Evolutionary conservation across 2,329 filamentous ascomycete genomes (phyloP), one percentile per base, ranked within the genome.

Genomic region (Colletotrichum sp.): DNA sequence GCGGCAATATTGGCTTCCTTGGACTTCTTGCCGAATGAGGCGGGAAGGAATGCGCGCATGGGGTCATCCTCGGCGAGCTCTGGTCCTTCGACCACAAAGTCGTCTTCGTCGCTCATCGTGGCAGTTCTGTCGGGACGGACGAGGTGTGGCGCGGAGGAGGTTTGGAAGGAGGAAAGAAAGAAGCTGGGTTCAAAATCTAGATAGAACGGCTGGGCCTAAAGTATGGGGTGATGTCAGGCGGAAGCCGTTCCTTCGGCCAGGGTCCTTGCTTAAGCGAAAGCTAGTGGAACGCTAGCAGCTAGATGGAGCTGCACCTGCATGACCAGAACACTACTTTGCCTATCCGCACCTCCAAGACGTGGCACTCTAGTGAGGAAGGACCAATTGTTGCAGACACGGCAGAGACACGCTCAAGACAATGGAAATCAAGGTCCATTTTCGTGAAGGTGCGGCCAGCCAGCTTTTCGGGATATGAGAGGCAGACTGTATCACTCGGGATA

Each of bases 1-100:
- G 93, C 93, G 69, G 92, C 91, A 78, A 96, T 89, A 84, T 98
- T 92, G 80, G 94, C 88, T 78, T 93, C 91, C 80, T 92, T 93
- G 49, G 92, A 90, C 83, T 94, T 94, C 84, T 96, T 98, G 69
- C 96, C 96, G 83, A 99, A 98, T 0, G 95, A 92, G 4, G 93
- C 89, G 1, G 96, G 96, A 77, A 98, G 87, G 82, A 96, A 98
- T 67, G 92, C 90, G 81, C 93, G 91, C 89, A 96, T 90, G 55
- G 93, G 92, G 78, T 95, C 93, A 82, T 95, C 91, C 25, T 86
- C 87, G 39, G 89, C 88, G 77, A 93, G 80, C 39, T 88, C 87
- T 22, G 90, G 88, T 29, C 82, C 85, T 79, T 93, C 90, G 57
- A 93, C 86, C 77, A 90, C 88, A 80, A 89, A 87, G 63, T 93